A percentile compares a stretch with the other conserved stretches of the same genome.
phyloP scores from a whole-genome alignment of 768 basidiomycete genomes.

The Pleurotus cornucopiae region DNA sequence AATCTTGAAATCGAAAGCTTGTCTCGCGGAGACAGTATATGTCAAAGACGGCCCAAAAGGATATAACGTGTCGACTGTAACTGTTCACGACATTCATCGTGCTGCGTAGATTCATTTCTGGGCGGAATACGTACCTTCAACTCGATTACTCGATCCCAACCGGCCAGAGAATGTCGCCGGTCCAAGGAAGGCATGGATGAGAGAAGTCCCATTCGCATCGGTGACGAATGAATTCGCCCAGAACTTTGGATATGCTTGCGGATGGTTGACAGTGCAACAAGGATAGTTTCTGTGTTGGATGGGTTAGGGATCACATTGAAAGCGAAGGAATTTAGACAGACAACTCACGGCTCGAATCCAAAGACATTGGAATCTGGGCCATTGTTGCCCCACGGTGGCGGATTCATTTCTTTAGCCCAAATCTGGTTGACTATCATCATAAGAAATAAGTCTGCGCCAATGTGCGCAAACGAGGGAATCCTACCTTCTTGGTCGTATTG shows the following conservation, averaged over 20 bases:
- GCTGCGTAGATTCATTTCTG: too few species aligned
- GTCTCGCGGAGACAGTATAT: slow-evolving; percentile 28
- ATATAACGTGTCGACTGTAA: slow-evolving; percentile 33
- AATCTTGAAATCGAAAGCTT: slow-evolving; percentile 31
- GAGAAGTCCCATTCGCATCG: slow-evolving; percentile 21
- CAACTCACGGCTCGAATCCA: slow-evolving; percentile 36
- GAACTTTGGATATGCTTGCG: slow-evolving; percentile 36
- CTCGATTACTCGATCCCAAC: slow-evolving; percentile 25
- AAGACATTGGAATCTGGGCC: slow-evolving; percentile 36
- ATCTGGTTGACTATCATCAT: slow-evolving; percentile 32
- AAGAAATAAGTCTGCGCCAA: not conserved
- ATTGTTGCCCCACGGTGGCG: slow-evolving; percentile 33
- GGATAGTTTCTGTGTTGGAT: slow-evolving; percentile 30
- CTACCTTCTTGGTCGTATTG: slow-evolving; percentile 40
- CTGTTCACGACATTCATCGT: slow-evolving; percentile 12
- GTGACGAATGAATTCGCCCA: slow-evolving; percentile 38
- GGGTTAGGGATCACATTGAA: not conserved
- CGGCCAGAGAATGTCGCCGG: slow-evolving; percentile 31
- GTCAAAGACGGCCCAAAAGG: slow-evolving; percentile 33
- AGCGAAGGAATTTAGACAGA: not conserved
- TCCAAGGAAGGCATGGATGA: slow-evolving; percentile 34
- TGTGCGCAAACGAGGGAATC: not conserved
- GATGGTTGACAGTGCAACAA: slow-evolving; percentile 40
- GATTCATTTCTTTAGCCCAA: slow-evolving; percentile 35
- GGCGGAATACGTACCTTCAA: slow-evolving; percentile 20